phyloP scores from a whole-genome alignment of 768 basidiomycete species.

The Mycena belliarum region DNA sequence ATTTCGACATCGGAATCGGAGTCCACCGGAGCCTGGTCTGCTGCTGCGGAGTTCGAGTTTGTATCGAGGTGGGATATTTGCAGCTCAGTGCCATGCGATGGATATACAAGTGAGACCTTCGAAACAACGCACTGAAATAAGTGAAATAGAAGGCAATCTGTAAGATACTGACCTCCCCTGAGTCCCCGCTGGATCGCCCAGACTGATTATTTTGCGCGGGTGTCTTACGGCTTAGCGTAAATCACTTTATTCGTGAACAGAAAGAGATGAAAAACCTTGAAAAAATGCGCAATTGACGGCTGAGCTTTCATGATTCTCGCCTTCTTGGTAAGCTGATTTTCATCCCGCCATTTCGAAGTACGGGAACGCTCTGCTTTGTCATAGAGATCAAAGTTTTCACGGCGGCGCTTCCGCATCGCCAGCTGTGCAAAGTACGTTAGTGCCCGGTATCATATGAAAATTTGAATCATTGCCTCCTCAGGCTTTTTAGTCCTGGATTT shows the following conservation, averaged over 20 bases:
- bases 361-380: slow-evolving; percentile 6
- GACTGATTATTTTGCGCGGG: too few relatives aligned
- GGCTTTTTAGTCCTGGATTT: background rate
- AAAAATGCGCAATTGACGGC: slow-evolving; percentile 2
- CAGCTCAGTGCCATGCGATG: too few relatives aligned
- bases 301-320: background rate
- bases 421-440: background rate
- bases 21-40: background rate
- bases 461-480: slow-evolving; percentile 1
- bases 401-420: background rate
- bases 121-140: too few relatives aligned
- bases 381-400: slow-evolving; percentile 5
- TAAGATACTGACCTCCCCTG: too few relatives aligned
- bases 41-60: background rate
- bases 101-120: too few relatives aligned
- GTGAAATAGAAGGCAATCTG: too few relatives aligned
- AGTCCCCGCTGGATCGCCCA: too few relatives aligned
- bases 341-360: slow-evolving; percentile 6
- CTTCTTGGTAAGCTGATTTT: slow-evolving; percentile 6
- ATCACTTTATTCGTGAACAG: background rate
- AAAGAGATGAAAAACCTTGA: slow-evolving; percentile 1
- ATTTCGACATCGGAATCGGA: slow-evolving; percentile 7
- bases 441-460: background rate
- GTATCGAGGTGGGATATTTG: too few relatives aligned
- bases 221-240: background rate